Base-by-base conservation (phyloP, 768 basidiomycete genomes). In the Mycena pura region DNA sequence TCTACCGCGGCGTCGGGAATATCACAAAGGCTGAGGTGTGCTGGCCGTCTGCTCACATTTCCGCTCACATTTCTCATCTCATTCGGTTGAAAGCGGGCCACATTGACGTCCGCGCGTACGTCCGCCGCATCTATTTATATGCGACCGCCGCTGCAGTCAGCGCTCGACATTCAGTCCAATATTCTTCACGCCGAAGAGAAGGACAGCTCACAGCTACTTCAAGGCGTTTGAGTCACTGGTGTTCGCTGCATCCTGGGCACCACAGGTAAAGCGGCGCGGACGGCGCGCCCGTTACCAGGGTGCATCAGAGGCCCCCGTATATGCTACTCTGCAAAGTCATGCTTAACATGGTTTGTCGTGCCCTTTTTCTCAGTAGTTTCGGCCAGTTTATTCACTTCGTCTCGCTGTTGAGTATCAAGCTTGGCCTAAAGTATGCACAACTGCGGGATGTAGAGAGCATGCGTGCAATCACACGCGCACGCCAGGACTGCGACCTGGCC, bases 251-350 rank as follows among this genome's bases (percentile, higher is more conserved):
- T 62, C 64, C 21, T 66, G 62, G 15, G 52, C 64, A 21, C 52
- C 64, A 5, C 31, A 60, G 11, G 50, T 28, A 1, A 41, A 41
- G 17, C 38, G 64, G 50, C 17, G 60, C 64, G 14, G 60, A 62
- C 15, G 64, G 64, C 25, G 64, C 60, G 7, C 94, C 57, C 94
- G 90, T 19, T 89, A 93, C 64, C 84, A 86, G 39, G 81, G 77
- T 0, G 94, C 95, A 1, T 80, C 97, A 19, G 86, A 84, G 2
- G 95, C 95, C 5, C 80, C 99, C 65, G 99, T 99, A 99, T 76
- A 97, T 99, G 96, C 82, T 98, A 15, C 75, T 98, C 43, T 99
- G 97, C 76, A 99, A 99, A 74, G 90, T 99, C 72, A 99, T 99
- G 96, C 81, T 99, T 63, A 95, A 95, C 70, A 74, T 96, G 71